These are phyloP conservation scores for Funneliformis caledonium DNA, from an alignment of 371 early-diverging fungal species.

Conservation along the genomic window DNA sequence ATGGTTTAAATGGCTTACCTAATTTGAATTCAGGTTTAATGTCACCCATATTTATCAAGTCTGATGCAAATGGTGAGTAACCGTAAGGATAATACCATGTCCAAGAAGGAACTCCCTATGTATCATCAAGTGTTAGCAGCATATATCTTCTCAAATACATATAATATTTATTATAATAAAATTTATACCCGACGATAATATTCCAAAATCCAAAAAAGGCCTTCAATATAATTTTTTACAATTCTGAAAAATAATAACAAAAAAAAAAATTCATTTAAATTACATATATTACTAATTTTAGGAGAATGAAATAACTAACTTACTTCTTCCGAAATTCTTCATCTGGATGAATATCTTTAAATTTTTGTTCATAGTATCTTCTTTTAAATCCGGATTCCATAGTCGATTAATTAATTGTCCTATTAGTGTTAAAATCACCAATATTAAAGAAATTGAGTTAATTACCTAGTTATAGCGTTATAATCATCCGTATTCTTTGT, in stretches of 20 bases:
- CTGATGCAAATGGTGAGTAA: constrained; percentile 96
- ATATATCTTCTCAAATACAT: too few relatives aligned
- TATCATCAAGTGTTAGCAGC: neutral
- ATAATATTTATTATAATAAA: neutral
- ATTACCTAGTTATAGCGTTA: too few relatives aligned
- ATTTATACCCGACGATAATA: constrained; percentile 84
- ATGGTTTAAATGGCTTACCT: constrained; percentile 83
- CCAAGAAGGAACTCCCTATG: constrained; percentile 90
- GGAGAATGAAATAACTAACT: constrained; percentile 30
- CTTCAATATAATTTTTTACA: constrained; percentile 92
- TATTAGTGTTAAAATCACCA: too few relatives aligned
- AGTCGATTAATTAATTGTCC: constrained; percentile 57
- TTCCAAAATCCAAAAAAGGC: constrained; percentile 97
- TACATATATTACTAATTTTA: too few relatives aligned
- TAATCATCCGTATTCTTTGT: too few relatives aligned
- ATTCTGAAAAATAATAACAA: constrained; percentile 49
- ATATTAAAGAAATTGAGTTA: too few relatives aligned
- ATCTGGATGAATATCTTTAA: constrained; percentile 71
- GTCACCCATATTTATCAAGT: constrained; percentile 81
- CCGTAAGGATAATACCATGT: constrained; percentile 98
- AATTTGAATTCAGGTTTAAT: constrained; percentile 69
- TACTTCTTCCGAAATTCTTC: constrained; percentile 61
- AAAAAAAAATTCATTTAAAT: neutral
- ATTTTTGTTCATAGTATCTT: constrained; percentile 88
- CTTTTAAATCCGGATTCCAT: constrained; percentile 91